phyloP scores from a whole-genome alignment of 2,329 filamentous ascomycete species.

The Pseudogymnoascus sp. region DNA sequence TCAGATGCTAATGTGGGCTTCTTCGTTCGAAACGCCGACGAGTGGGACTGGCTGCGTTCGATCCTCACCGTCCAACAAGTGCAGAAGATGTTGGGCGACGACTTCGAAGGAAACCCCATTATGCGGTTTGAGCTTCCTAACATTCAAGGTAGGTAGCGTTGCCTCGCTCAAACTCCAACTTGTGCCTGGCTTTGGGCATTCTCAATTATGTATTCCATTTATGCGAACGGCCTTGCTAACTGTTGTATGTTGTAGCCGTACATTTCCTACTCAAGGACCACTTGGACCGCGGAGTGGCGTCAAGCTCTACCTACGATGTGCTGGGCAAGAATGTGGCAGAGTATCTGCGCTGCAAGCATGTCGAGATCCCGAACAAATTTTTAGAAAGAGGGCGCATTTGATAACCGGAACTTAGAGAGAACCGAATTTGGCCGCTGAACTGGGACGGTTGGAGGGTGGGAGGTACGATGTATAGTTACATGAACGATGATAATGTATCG shows the following conservation, averaged over 20 bases:
- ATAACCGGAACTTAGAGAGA: neutral
- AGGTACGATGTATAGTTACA: too few relatives aligned
- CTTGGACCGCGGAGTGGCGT: conserved; percentile 26
- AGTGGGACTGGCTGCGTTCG: conserved; percentile 32
- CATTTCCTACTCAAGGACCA: conserved; percentile 30
- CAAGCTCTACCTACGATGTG: conserved; percentile 15
- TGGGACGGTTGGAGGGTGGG: too few relatives aligned
- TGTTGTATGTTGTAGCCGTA: conserved; percentile 16
- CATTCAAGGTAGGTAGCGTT: neutral
- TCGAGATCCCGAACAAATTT: conserved; percentile 18
- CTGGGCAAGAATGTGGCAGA: conserved; percentile 20
- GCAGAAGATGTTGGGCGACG: conserved; percentile 20
- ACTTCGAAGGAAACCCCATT: conserved; percentile 24
- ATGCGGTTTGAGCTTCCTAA: conserved; percentile 8
- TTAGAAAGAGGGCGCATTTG: conserved; percentile 2
- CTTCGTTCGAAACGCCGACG: conserved; percentile 32
- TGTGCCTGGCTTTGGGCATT: neutral
- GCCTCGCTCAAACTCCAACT: neutral
- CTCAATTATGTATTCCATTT: conserved; percentile 31
- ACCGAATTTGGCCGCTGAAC: too few relatives aligned
- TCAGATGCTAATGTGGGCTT: conserved; percentile 32
- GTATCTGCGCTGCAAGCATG: conserved; percentile 15
- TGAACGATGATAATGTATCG: too few relatives aligned
- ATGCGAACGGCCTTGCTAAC: neutral
- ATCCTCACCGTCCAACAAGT: conserved; percentile 19